These are phyloP conservation scores for Pichia heedii DNA, from an alignment of 805 yeast genomes.

Conservation along the genomic window DNA sequence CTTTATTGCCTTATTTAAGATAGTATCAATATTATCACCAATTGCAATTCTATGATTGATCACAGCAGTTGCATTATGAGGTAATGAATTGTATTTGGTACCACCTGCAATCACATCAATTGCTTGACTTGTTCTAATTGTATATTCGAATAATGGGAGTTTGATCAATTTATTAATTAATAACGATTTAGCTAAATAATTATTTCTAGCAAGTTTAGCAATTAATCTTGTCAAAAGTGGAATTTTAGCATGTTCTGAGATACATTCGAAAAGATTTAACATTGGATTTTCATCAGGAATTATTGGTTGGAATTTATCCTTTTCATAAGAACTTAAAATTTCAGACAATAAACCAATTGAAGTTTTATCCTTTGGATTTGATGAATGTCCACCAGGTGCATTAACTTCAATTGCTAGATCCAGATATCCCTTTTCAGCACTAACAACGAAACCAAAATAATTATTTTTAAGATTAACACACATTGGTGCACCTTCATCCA, in stretches of 20 bases:
- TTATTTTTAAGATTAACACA: conserved; percentile 26
- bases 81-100: conserved; percentile 65
- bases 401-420: conserved; percentile 40
- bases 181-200: conserved; percentile 26
- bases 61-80: conserved; percentile 46
- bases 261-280: conserved; percentile 47
- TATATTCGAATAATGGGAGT: conserved; percentile 26
- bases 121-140: conserved; percentile 57
- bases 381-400: conserved; percentile 54
- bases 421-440: conserved; percentile 36
- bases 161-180: conserved; percentile 25
- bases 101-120: conserved; percentile 63
- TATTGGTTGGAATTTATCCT: conserved; percentile 39
- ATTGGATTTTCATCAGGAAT: conserved; percentile 52
- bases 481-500: conserved; percentile 44
- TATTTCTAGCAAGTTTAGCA: conserved; percentile 18
- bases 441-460: conserved; percentile 34
- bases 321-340: conserved; percentile 46
- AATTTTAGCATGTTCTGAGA: conserved; percentile 39
- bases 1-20: conserved; percentile 36
- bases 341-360: conserved; percentile 65
- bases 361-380: conserved; percentile 60
- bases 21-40: conserved; percentile 24
- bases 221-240: conserved; percentile 6
- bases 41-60: conserved; percentile 51